Percentiles rank a stretch among this genome's conserved stretches.
Evolutionary conservation across 2,329 filamentous ascomycete species (phyloP).

Genomic region (Ampelomyces quisqualis): DNA sequence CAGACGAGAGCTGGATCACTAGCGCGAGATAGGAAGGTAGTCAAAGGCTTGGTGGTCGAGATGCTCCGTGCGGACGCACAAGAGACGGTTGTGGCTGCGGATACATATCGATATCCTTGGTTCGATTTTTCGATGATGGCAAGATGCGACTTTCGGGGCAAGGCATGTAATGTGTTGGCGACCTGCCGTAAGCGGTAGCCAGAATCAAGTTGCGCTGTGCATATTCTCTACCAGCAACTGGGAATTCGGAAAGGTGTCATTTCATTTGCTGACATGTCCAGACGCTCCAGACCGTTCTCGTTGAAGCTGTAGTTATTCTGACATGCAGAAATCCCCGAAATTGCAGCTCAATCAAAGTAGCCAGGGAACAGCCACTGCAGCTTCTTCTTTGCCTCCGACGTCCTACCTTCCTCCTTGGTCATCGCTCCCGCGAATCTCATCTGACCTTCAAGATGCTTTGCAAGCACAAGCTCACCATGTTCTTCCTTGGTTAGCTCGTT

Average conservation of each 20-base stretch:
- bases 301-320: too few species aligned
- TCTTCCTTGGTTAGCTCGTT: slow-evolving; percentile 80
- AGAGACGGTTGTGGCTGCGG: slow-evolving; percentile 10
- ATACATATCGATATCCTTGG: slow-evolving; percentile 17
- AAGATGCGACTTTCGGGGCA: slow-evolving; percentile 7
- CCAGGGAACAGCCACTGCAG: slow-evolving; percentile 85
- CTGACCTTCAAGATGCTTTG: slow-evolving; percentile 76
- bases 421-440: slow-evolving; percentile 78
- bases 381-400: slow-evolving; percentile 73
- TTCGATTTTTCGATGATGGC: slow-evolving; percentile 22
- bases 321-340: neutral
- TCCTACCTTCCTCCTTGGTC: slow-evolving; percentile 75
- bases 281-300: too few species aligned
- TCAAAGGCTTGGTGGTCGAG: slow-evolving; percentile 3
- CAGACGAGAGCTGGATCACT: too few species aligned
- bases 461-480: slow-evolving; percentile 71
- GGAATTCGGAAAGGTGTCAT: neutral
- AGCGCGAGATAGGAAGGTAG: slow-evolving; percentile 23
- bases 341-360: slow-evolving; percentile 57
- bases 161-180: slow-evolving; percentile 3
- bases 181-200: slow-evolving; percentile 17
- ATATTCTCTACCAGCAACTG: neutral
- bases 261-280: neutral
- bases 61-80: slow-evolving; percentile 13
- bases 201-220: neutral